These are phyloP conservation scores for Xylariaceae sp. DNA, from an alignment of 2,329 filamentous ascomycete genomes.

Conservation along the genomic window DNA sequence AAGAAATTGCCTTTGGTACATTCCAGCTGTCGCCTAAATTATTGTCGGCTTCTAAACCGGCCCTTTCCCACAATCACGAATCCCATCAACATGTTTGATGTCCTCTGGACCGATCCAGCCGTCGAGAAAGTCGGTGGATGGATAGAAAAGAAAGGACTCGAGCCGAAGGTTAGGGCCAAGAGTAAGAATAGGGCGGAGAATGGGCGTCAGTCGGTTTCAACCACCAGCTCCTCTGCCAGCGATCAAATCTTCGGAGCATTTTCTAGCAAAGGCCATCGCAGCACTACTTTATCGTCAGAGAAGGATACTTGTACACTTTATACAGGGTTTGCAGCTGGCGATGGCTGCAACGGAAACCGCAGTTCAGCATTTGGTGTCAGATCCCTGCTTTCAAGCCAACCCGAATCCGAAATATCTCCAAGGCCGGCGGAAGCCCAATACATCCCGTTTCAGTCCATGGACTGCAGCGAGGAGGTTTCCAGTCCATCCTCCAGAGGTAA, in stretches of 20 bases:
- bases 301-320: constrained; percentile 6
- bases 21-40: too few species aligned
- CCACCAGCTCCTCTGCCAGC: constrained; percentile 38
- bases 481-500: constrained; percentile 33
- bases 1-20: too few species aligned
- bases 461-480: constrained; percentile 15
- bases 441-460: constrained; percentile 14
- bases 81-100: constrained; percentile 56
- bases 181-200: constrained; percentile 23
- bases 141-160: constrained; percentile 43
- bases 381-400: constrained; percentile 17
- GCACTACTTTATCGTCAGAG: constrained; percentile 19
- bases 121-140: constrained; percentile 50
- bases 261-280: constrained; percentile 34
- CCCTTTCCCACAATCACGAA: too few species aligned
- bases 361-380: constrained; percentile 21
- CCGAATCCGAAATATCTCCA: constrained; percentile 15
- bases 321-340: constrained; percentile 3
- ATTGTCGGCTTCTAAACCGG: too few species aligned
- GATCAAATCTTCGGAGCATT: constrained; percentile 41
- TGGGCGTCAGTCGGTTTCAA: constrained; percentile 34
- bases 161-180: constrained; percentile 29
- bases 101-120: constrained; percentile 54
- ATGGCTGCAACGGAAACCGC: constrained; percentile 11
- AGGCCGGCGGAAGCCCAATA: constrained; percentile 14